Percentiles rank a stretch among this genome's conserved stretches.
These are phyloP conservation scores for Candida tallmaniae DNA, from an alignment of 805 yeast genomes.

Conservation along the genomic window DNA sequence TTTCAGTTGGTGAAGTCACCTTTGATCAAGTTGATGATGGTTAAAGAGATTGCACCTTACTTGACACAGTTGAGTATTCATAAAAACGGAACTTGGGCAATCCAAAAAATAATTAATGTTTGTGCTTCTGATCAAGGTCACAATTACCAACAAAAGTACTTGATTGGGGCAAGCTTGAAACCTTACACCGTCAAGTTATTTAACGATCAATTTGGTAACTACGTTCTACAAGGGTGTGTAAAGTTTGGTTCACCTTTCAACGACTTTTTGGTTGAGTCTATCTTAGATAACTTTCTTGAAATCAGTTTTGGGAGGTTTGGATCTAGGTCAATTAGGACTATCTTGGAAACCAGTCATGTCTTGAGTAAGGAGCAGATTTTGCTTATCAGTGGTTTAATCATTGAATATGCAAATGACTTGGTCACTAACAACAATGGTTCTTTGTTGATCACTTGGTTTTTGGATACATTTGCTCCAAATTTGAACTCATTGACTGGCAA, in stretches of 20 bases:
- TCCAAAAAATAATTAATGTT: conserved; percentile 85
- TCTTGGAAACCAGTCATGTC: conserved; percentile 64
- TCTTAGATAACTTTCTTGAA: conserved; percentile 70
- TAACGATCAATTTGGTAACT: conserved; percentile 95
- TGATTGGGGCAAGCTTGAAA: conserved; percentile 65
- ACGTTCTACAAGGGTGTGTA: conserved; percentile 90
- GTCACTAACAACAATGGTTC: conserved; percentile 86
- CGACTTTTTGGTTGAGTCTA: conserved; percentile 82
- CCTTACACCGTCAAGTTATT: conserved; percentile 83
- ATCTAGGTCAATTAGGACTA: conserved; percentile 90
- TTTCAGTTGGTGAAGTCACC: conserved; percentile 65
- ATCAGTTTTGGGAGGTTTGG: conserved; percentile 90
- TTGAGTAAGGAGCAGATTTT: conserved; percentile 59
- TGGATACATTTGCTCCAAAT: conserved; percentile 55
- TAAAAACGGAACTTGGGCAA: conserved; percentile 99
- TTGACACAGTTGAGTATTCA: conserved; percentile 91
- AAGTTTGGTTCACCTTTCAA: conserved; percentile 87
- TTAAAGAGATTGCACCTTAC: conserved; percentile 70
- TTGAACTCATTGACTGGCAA: not conserved
- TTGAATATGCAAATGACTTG: conserved; percentile 71
- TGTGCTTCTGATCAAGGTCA: conserved; percentile 18
- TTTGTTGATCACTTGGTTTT: conserved; percentile 85
- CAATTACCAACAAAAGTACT: conserved; percentile 39
- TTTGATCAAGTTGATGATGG: conserved; percentile 72
- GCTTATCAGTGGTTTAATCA: conserved; percentile 71